Percentiles rank a stretch among this genome's conserved stretches.
phyloP scores from a whole-genome alignment of 2,329 filamentous ascomycete genomes.

The Aspergillus cejpii region DNA sequence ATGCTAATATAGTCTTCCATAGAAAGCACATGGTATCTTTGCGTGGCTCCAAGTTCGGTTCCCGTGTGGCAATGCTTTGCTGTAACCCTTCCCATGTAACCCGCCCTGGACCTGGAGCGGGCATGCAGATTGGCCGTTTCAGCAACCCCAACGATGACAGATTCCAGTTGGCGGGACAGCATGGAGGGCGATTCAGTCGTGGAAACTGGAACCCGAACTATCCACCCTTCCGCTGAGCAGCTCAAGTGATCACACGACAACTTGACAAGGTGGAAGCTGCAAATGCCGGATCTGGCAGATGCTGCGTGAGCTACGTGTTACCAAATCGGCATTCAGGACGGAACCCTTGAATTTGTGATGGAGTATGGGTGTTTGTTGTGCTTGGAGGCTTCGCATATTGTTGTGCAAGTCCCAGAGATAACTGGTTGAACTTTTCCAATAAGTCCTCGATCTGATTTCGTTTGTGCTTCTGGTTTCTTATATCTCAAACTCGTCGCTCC shows the following conservation, averaged over 20 bases:
- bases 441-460: not conserved
- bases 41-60: conserved; percentile 95
- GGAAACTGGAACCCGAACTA: conserved; percentile 34
- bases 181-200: conserved; percentile 31
- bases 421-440: not conserved
- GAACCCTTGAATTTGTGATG: not conserved
- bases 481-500: not conserved
- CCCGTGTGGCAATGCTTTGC: conserved; percentile 96
- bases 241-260: not conserved
- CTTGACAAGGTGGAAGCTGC: not conserved
- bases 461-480: not conserved
- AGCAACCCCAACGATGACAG: conserved; percentile 47
- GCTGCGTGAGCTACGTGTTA: not conserved
- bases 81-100: conserved; percentile 88
- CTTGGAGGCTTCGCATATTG: not conserved
- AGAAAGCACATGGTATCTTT: conserved; percentile 98
- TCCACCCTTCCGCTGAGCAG: conserved; percentile 32
- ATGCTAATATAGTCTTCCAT: conserved; percentile 8
- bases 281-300: not conserved
- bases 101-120: conserved; percentile 76
- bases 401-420: not conserved
- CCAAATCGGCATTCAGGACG: not conserved
- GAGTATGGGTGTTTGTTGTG: not conserved
- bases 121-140: conserved; percentile 56
- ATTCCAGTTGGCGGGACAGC: conserved; percentile 36